Evolutionary conservation across 768 basidiomycete genomes (phyloP), one percentile per base, ranked within the genome.

Genomic region (Lactarius evosmus): DNA sequence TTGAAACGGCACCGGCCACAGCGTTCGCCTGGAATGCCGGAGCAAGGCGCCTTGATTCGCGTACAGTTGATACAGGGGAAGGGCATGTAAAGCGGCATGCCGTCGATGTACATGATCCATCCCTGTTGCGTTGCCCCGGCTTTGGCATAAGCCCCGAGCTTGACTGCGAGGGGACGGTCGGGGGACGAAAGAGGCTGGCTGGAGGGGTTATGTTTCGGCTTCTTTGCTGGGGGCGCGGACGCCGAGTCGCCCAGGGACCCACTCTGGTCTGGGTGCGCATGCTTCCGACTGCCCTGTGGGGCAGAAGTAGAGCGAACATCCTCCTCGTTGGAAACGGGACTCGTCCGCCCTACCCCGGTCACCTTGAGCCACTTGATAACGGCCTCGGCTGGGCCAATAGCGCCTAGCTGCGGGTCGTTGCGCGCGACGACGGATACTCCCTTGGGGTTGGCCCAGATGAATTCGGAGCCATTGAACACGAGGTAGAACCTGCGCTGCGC

Each of bases 401-500:
- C 52, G 17, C 25, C 55, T 2, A 60, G 34, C 14, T 56, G 49
- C 3, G 55, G 4, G n/a, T n/a, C 12, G 33, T 25, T 16, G 46
- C 61, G 59, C 25, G 51, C 19, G 50, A 65, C 29, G 59, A 41
- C 51, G 25, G 63, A 65, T 40, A 65, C 29, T 1, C n/a, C 54
- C 25, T 65, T 65, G 32, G 56, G 34, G n/a, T 65, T 65, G 19
- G 59, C 54, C 63, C 63, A 65, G 6, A 55, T 41, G 16, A 56
- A 65, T 3, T 65, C 54, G 32, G 16, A 17, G 12, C 63, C 63
- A 16, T 65, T 65, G 32, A 60, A 65, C 1, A 56, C 46, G 59
- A 65, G 63, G 22, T 50, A 65, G n/a, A 65, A 65, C 22, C 22
- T 60, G 46, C 63, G 63, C 55, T 65, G 63, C 1, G 59, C 63